phyloP scores from a whole-genome alignment of 2,329 filamentous ascomycete species.

The Scedosporium dehoogii region DNA sequence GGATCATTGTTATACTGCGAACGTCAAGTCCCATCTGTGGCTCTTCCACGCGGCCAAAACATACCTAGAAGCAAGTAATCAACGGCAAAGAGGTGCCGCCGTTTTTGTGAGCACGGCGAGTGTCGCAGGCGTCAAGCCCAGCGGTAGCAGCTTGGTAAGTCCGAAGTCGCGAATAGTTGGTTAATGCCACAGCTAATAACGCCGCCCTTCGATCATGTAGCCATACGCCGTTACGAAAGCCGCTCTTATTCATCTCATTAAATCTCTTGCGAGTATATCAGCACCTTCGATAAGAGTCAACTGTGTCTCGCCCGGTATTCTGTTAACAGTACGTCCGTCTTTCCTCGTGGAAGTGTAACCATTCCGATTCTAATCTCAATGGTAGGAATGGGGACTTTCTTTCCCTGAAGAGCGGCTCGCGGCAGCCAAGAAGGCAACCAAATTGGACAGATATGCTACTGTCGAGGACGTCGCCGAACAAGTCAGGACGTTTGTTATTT shows the following conservation, averaged over 20 bases:
- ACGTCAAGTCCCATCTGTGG: slow-evolving; percentile 40
- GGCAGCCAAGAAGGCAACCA: background rate
- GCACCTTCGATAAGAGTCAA: background rate
- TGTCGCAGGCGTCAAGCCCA: slow-evolving; percentile 2
- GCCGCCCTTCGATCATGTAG: background rate
- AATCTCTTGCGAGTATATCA: background rate
- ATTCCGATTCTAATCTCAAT: background rate
- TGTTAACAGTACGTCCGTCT: background rate
- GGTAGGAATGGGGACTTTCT: slow-evolving; percentile 5
- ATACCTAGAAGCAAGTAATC: slow-evolving; percentile 34
- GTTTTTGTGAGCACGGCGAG: slow-evolving; percentile 5
- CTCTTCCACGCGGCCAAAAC: slow-evolving; percentile 31
- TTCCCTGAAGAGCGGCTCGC: background rate
- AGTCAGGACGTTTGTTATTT: slow-evolving; percentile 3
- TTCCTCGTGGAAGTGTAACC: background rate
- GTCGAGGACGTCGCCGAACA: slow-evolving; percentile 5
- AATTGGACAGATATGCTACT: slow-evolving; percentile 2
- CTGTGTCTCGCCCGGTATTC: background rate
- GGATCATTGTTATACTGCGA: slow-evolving; percentile 38
- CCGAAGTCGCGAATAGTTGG: background rate
- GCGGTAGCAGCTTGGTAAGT: slow-evolving; percentile 5
- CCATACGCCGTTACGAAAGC: background rate
- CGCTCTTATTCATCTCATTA: background rate
- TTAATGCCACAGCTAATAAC: background rate
- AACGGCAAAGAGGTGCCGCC: slow-evolving; percentile 17